Evolutionary conservation across 257 asterid genomes (phyloP).

Genomic region (Solanum virginianum): DNA sequence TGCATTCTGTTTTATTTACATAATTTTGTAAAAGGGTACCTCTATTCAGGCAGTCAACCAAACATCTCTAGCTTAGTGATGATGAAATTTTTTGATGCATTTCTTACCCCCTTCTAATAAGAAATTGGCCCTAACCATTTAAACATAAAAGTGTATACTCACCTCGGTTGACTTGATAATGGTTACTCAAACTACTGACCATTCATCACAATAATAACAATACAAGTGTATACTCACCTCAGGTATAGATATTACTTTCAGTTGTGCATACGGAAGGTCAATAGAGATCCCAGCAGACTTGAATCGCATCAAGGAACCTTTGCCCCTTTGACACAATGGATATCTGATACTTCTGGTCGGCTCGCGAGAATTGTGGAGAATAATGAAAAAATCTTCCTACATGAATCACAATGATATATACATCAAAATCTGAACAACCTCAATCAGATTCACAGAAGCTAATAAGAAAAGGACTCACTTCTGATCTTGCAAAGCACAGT

Average conservation of each 20-base stretch:
- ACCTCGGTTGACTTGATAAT: neutral
- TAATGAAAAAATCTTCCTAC: conserved; percentile 43
- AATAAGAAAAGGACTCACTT: conserved; percentile 16
- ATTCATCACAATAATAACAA: neutral
- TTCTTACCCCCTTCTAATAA: no score
- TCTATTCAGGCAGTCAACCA: no score
- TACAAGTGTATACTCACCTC: conserved; percentile 19
- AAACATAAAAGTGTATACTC: no score
- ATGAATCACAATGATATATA: neutral
- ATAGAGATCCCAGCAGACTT: conserved; percentile 36
- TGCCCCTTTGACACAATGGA: conserved; percentile 43
- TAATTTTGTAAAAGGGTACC: no score
- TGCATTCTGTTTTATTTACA: no score
- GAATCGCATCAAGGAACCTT: conserved; percentile 52
- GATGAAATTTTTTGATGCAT: no score
- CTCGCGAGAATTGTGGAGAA: conserved; percentile 32
- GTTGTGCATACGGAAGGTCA: conserved; percentile 44
- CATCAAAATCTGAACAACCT: neutral
- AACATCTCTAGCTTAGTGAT: no score
- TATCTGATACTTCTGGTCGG: conserved; percentile 34
- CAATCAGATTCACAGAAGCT: neutral
- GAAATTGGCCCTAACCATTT: no score
- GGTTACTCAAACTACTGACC: neutral
- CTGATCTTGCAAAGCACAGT: conserved; percentile 42
- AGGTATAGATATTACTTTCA: conserved; percentile 31